Evolutionary conservation across 2,329 filamentous ascomycete species (phyloP), one percentile per base, ranked within the genome.

Genomic region (Massarina eburnea): DNA sequence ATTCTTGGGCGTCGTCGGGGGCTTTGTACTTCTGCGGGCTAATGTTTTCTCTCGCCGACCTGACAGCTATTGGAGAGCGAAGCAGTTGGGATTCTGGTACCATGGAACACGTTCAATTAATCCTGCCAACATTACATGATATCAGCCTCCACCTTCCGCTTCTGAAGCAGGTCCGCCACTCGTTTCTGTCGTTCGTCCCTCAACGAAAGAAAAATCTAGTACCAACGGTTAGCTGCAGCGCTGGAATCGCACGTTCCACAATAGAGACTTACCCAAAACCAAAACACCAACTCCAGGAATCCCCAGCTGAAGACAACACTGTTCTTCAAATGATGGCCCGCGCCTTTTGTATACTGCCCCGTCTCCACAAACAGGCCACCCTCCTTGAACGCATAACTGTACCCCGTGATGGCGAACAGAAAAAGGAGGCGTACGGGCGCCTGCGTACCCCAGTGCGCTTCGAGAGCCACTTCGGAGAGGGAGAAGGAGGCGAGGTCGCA

Each of bases 301-400:
- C 83, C 84, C 71, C 90, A 94, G 0, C 87, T 84, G 66, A 96
- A 95, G 32, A 95, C 82, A 32, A 95, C 75, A 40, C 89, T 82
- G 66, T 95, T 95, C 74, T 91, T 90, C 59, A 96, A 71, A 19
- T 81, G 80, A 51, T 91, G 85, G 39, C 66, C 78, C 61, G 52
- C 59, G 42, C 49, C 65, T 42, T 38, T 52, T 49, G 51, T 64
- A 41, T 60, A 66, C 8, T 43, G 37, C 2, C 60, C 55, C 30
- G 50, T 59, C 14, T 65, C 58, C 30, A 67, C 72, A 34, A 72
- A 68, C 42, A 73, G 58, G 72, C 83, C 72, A 24, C 56, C 78
- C 70, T 79, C 63, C 61, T 74, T 76, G 72, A 84, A 84, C 46
- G 82, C 61, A 66, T 85, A 89, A 22, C 81, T 79, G 70, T 89